Conservation (phyloP, 2,329 filamentous ascomycete species). For the Monosporascus ibericus region DNA sequence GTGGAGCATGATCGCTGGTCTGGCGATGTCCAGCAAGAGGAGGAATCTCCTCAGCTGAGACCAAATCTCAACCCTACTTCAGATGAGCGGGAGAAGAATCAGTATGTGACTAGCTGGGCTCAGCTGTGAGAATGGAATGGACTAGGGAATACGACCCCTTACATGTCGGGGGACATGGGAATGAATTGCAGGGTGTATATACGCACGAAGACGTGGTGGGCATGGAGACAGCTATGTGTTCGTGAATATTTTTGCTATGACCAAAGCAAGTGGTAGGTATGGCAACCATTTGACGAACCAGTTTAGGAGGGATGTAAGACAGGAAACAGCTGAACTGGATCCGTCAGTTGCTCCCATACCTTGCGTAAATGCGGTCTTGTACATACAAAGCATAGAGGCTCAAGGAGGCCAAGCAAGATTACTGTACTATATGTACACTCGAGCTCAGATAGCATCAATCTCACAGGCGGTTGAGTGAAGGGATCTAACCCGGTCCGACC, state of each 20-base stretch:
- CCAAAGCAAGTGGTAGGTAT: too few species aligned
- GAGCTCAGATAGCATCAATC: background rate
- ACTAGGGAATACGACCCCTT: background rate
- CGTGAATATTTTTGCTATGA: background rate
- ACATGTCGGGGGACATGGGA: too few species aligned
- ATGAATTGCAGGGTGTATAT: too few species aligned
- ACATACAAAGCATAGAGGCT: background rate
- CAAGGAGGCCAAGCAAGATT: background rate
- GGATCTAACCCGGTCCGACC: background rate
- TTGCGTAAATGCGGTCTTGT: background rate
- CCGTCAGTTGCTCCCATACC: background rate
- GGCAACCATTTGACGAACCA: too few species aligned
- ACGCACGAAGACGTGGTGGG: too few species aligned
- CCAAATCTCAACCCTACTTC: constrained; percentile 7
- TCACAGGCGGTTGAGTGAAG: background rate
- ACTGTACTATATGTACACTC: background rate
- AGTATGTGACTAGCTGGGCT: constrained; percentile 8
- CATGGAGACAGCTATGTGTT: too few species aligned
- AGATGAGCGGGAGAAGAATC: constrained; percentile 5
- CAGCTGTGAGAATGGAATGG: constrained; percentile 4
- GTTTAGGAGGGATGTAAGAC: background rate
- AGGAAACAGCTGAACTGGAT: background rate
- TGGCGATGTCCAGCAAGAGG: background rate
- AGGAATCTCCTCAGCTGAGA: background rate
- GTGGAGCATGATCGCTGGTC: background rate